These are phyloP conservation scores for Dryas integrifolia DNA, from an alignment of 331 rosid species.

Conservation along the genomic window DNA sequence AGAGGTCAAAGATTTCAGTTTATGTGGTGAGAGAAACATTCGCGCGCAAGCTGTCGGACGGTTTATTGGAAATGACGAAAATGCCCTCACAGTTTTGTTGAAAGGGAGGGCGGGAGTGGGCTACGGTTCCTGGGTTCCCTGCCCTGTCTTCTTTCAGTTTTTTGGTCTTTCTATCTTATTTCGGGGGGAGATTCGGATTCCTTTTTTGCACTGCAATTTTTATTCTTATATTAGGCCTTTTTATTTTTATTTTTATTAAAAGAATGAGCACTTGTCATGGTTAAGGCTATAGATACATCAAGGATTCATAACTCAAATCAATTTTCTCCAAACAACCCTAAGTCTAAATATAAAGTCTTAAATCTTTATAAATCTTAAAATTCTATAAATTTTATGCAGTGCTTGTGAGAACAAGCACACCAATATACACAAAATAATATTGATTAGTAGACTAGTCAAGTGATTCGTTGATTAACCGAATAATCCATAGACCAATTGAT, in stretches of 20 bases:
- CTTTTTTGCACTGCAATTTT: neutral
- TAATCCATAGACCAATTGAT: no score
- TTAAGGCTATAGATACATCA: no score
- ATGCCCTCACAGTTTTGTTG: neutral
- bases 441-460: no score
- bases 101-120: neutral
- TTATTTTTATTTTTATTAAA: neutral
- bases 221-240: no score
- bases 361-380: no score
- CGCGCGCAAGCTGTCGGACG: conserved; percentile 19
- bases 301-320: no score
- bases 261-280: neutral
- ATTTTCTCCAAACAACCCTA: no score
- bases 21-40: neutral
- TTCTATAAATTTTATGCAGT: no score
- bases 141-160: neutral
- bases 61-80: neutral
- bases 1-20: neutral
- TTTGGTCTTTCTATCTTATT: neutral
- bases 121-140: neutral
- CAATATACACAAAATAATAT: no score
- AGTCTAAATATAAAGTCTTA: no score
- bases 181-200: neutral
- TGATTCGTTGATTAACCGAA: no score
- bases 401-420: no score